phyloP scores from a whole-genome alignment of 495 filamentous ascomycete genomes.

The Aspergillus coremiiformis region DNA sequence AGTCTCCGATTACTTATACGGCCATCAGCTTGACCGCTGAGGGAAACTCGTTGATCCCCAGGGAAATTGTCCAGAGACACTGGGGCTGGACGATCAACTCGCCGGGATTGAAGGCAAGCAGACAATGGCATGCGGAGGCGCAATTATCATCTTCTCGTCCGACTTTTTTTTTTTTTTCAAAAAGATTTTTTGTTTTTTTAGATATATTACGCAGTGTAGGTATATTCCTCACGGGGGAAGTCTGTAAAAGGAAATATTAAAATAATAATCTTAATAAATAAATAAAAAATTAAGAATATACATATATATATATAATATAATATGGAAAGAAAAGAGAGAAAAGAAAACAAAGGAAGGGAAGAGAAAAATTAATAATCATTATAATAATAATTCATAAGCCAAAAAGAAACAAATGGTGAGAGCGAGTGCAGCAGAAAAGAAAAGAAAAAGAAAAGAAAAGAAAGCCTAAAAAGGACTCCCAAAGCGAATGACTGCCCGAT shows the following conservation, averaged over 20 bases:
- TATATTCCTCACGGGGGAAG: no score
- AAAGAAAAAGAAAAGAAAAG: not conserved
- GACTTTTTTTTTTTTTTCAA: not conserved
- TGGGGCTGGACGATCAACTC: slow-evolving; percentile 7
- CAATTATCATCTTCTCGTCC: slow-evolving; percentile 1
- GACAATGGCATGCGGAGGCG: slow-evolving; percentile 5
- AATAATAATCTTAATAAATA: not conserved
- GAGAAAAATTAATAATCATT: slow-evolving; percentile 2
- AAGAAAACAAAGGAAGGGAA: slow-evolving; percentile 1
- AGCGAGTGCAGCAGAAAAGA: not conserved
- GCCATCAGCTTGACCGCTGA: not conserved
- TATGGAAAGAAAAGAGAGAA: not conserved
- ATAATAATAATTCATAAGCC: no score
- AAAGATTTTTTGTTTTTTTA: no score
- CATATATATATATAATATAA: not conserved
- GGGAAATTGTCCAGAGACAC: slow-evolving; percentile 5
- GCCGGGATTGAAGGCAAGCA: not conserved
- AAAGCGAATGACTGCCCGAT: not conserved
- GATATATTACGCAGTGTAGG: not conserved
- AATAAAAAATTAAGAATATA: not conserved
- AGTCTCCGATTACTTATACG: slow-evolving; percentile 18
- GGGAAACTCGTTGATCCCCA: slow-evolving; percentile 4
- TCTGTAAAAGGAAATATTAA: slow-evolving; percentile 2
- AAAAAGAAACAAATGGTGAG: not conserved
- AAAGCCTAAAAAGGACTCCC: not conserved